Base-by-base conservation (phyloP, 1,284 basidiomycete species). In the Melampsora americana region DNA sequence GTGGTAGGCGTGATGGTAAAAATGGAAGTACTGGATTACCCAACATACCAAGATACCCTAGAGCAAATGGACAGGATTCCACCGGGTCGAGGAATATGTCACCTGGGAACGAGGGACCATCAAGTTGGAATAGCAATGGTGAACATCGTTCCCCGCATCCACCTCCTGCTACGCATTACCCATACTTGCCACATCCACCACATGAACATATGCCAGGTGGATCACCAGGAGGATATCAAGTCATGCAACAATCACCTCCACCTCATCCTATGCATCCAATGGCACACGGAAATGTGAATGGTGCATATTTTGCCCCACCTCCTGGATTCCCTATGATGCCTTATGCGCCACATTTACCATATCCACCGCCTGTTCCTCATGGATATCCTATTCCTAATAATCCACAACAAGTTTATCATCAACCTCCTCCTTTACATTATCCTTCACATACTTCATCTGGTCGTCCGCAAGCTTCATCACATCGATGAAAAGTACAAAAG, bases 181-280 rank as follows among this genome's bases (percentile, higher is more conserved):
- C n/a, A 26, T 59, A 59, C 53, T 23, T 59, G 53, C 14, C 53
- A 26, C 53, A 59, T 59, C 53, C 53, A 30, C 53, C 53, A 59
- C 53, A 23, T 23, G 53, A 59, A 59, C 53, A 23, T 59, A 59
- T 59, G 53, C 2, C 53, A 23, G 53, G n/a, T 30, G 23, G 53
- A 44, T 1, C 39, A 39, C 39, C 39, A n/a, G 50, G 50, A 56
- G 50, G 50, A 18, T 59, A 59, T 59, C 53, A 59, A 26, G 23
- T n/a, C 28, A 59, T 59, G 28, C 53, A 23, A 26, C 53, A 59
- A 30, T 30, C 53, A 2, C 53, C 53, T 5, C 53, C 23, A 59
- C 23, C 28, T 26, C 53, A 59, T 59, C 53, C 53, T 23, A 59
- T 59, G 53, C 53, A 59, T 9, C 53, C 53, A 59, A 16, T 59